These are phyloP conservation scores for Cercospora nicotianae DNA, from an alignment of 2,329 filamentous ascomycete genomes.

Conservation along the genomic window DNA sequence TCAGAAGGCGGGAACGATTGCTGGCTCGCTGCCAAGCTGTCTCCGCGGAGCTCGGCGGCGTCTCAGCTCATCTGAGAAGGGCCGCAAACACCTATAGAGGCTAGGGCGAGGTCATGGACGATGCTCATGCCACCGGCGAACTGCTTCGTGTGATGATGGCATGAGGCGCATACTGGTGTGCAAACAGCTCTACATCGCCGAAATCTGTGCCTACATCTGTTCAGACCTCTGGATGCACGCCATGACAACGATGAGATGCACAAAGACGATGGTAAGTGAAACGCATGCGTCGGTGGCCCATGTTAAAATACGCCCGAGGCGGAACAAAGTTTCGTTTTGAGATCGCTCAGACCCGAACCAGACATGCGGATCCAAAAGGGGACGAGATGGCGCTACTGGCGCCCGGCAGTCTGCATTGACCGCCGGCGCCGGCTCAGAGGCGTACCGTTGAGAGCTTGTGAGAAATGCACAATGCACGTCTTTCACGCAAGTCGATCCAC, in stretches of 20 bases:
- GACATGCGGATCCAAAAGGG: background rate
- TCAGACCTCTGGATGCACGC: background rate
- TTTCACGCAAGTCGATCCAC: background rate
- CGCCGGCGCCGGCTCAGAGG: background rate
- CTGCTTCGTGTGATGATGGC: background rate
- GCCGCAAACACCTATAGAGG: background rate
- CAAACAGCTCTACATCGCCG: background rate
- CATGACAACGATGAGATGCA: background rate
- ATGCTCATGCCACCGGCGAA: background rate
- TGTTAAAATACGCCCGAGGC: background rate
- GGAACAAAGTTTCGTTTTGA: background rate
- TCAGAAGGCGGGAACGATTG: background rate
- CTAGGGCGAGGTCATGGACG: background rate
- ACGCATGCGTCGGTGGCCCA: conserved; percentile 14
- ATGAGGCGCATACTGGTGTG: background rate
- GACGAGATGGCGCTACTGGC: conserved; percentile 10
- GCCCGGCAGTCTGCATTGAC: conserved; percentile 8
- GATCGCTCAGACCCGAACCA: conserved; percentile 10
- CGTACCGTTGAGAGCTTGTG: conserved; percentile 5
- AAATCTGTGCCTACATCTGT: background rate
- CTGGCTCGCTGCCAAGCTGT: background rate
- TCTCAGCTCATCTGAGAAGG: background rate
- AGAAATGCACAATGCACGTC: background rate
- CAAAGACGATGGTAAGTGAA: conserved; percentile 6
- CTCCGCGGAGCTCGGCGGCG: background rate